phyloP scores from a whole-genome alignment of 371 early-diverging fungal species.

The Entomophthora muscae region DNA sequence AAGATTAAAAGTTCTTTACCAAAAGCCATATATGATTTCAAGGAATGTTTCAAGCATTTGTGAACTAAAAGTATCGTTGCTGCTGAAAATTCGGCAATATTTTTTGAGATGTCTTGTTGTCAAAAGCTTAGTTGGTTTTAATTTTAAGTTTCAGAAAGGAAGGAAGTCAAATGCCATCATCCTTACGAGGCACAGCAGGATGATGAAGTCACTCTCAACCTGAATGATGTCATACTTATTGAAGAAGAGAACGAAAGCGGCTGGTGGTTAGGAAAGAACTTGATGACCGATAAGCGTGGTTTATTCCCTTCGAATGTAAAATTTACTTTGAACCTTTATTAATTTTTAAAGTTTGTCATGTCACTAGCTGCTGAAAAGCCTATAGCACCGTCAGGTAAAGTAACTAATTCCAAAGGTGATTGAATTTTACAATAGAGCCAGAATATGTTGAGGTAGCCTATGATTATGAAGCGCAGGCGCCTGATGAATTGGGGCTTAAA shows the following conservation, averaged over 20 bases:
- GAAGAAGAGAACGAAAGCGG: slow-evolving; percentile 23
- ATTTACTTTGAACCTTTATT: slow-evolving; percentile 1
- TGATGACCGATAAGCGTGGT: slow-evolving; percentile 29
- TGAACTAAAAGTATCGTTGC: no score
- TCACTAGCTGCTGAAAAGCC: slow-evolving; percentile 7
- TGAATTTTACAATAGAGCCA: neutral
- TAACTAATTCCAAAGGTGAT: slow-evolving; percentile 7
- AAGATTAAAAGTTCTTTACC: no score
- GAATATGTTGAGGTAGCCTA: slow-evolving; percentile 26
- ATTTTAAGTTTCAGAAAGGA: neutral
- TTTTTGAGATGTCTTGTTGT: no score
- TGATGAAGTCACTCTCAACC: slow-evolving; percentile 38
- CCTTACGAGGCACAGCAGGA: slow-evolving; percentile 24
- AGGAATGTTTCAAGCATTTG: no score
- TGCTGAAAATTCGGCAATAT: no score
- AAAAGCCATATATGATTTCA: no score
- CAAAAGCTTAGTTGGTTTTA: no score
- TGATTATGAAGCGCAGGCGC: slow-evolving; percentile 44
- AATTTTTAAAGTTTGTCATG: slow-evolving; percentile 15
- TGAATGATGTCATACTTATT: slow-evolving; percentile 32
- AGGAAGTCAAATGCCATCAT: slow-evolving; percentile 17
- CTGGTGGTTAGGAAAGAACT: slow-evolving; percentile 48
- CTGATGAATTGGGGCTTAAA: slow-evolving; percentile 42
- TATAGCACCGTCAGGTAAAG: slow-evolving; percentile 11
- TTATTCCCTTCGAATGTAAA: slow-evolving; percentile 58